Evolutionary conservation across 163 green algal species (phyloP).

Genomic region (Volvox carteri): DNA sequence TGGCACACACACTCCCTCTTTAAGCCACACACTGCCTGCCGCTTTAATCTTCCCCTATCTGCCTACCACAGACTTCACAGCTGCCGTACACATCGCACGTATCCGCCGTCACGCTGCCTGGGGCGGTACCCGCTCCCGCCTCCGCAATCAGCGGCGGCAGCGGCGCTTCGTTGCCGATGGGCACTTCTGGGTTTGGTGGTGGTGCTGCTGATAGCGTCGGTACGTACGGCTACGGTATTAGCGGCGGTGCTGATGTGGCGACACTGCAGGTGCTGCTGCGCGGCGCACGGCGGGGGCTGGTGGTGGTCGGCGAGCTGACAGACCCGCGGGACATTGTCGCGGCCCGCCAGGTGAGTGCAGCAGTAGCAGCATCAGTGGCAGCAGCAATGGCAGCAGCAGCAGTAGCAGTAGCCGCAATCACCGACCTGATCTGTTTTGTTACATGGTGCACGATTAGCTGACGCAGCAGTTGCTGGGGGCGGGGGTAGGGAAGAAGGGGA

Average conservation of each 20-base stretch:
- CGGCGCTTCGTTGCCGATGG: no score
- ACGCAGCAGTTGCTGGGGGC: no score
- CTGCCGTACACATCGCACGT: slow-evolving; percentile 74
- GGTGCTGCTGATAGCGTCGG: no score
- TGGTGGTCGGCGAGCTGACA: slow-evolving; percentile 85
- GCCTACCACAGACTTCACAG: slow-evolving; percentile 6
- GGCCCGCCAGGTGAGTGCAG: slow-evolving; percentile 56
- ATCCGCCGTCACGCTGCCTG: background rate
- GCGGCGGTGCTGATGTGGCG: slow-evolving; percentile 45
- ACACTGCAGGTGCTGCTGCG: slow-evolving; percentile 60
- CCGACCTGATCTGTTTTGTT: no score
- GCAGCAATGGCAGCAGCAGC: no score
- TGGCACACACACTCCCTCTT: no score
- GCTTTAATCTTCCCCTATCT: background rate
- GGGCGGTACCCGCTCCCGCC: background rate
- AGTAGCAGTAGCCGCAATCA: no score
- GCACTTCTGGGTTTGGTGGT: no score
- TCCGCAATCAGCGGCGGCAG: background rate
- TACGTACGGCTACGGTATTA: background rate
- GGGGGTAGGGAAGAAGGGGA: no score
- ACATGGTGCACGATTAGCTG: no score
- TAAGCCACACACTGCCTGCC: no score
- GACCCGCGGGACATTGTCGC: slow-evolving; percentile 74
- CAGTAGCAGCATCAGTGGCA: no score
- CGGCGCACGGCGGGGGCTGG: slow-evolving; percentile 72